Evolutionary conservation across 208 protist genomes (phyloP).

Genomic region (Lotmaria passim): DNA sequence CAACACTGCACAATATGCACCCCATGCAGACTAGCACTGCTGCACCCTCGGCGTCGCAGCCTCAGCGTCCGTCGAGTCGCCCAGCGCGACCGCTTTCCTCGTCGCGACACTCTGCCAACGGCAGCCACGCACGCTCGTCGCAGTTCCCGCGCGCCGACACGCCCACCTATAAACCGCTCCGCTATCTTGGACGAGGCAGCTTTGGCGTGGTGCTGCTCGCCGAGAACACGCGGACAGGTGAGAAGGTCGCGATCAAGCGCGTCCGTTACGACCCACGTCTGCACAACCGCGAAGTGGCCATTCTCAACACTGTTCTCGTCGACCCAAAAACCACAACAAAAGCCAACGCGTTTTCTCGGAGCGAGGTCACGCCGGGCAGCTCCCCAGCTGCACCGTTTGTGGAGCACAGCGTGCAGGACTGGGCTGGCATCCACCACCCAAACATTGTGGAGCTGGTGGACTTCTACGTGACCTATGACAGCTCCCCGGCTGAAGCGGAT

Average conservation of each 20-base stretch:
- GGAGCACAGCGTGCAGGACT: constrained; percentile 6
- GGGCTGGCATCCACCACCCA: constrained; percentile 69
- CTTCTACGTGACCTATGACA: constrained; percentile 94
- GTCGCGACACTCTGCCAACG: not conserved
- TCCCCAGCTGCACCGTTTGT: not conserved
- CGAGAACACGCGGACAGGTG: constrained; percentile 71
- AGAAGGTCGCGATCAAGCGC: constrained; percentile 97
- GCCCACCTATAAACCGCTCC: constrained; percentile 34
- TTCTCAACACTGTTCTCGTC: constrained; percentile 91
- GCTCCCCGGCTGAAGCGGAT: constrained; percentile 24
- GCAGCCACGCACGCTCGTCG: not conserved
- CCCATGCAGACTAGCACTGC: not conserved
- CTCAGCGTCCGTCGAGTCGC: not conserved
- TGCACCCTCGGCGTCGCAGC: not conserved
- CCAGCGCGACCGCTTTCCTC: constrained; percentile 2
- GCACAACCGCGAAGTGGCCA: constrained; percentile 98
- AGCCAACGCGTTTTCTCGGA: not conserved
- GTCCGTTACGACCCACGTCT: constrained; percentile 97
- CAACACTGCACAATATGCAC: constrained; percentile 1
- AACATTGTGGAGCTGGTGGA: constrained; percentile 96
- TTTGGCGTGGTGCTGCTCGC: constrained; percentile 98
- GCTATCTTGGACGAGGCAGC: constrained; percentile 94
- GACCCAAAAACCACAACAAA: not conserved
- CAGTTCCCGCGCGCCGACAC: constrained; percentile 2
- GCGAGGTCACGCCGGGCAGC: not conserved